phyloP scores from a whole-genome alignment of 768 basidiomycete genomes.

The Calvatia gigantea region DNA sequence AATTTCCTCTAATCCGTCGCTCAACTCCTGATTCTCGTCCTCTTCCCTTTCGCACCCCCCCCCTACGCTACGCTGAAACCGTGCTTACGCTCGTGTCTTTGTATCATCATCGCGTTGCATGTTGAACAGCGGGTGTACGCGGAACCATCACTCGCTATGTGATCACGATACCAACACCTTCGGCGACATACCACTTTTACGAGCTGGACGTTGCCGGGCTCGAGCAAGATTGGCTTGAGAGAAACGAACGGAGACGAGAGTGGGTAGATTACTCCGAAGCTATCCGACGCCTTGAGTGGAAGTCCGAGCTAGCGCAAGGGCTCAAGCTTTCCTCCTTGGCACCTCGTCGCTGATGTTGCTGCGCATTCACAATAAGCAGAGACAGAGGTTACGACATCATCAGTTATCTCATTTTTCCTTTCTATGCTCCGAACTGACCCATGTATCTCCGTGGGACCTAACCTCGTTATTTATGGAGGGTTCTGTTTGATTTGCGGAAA shows the following conservation, averaged over 20 bases:
- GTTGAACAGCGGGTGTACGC: constrained; percentile 74
- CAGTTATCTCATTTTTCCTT: constrained; percentile 3
- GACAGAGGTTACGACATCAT: no score
- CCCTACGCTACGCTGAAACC: constrained; percentile 20
- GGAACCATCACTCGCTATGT: constrained; percentile 85
- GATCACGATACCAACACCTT: constrained; percentile 73
- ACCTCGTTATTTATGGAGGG: neutral
- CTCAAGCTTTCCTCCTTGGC: constrained; percentile 71
- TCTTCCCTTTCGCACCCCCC: constrained; percentile 24
- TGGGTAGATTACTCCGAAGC: constrained; percentile 91
- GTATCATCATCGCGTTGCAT: constrained; percentile 13
- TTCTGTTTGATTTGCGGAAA: neutral
- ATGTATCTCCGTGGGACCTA: neutral
- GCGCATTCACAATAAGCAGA: no score
- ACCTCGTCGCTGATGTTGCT: constrained; percentile 17
- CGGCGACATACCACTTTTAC: constrained; percentile 87
- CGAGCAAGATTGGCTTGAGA: constrained; percentile 80
- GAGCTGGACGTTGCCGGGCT: constrained; percentile 79
- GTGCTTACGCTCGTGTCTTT: constrained; percentile 23
- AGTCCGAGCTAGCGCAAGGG: constrained; percentile 78
- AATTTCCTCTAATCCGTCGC: constrained; percentile 70
- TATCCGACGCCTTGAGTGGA: constrained; percentile 71
- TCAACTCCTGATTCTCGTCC: constrained; percentile 63
- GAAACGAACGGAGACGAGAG: constrained; percentile 75
- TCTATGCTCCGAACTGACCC: neutral